phyloP scores from a whole-genome alignment of 495 filamentous ascomycete species.

The Polyplosphaeria fusca region DNA sequence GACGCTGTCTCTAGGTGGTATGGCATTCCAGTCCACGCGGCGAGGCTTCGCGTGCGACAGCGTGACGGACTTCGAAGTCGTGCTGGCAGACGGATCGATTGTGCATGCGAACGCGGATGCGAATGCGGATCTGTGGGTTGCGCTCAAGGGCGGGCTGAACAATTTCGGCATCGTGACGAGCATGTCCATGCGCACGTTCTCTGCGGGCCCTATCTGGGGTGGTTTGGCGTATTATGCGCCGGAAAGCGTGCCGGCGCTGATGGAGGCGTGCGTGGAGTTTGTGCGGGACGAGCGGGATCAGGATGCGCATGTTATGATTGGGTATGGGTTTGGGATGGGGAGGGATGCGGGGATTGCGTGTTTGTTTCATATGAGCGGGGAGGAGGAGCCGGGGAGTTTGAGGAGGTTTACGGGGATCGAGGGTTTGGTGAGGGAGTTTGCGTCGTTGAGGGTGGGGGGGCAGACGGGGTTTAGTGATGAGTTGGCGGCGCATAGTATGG shows the following conservation, averaged over 20 bases:
- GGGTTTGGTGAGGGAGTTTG: too few species aligned
- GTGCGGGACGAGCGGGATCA: slow-evolving; percentile 3
- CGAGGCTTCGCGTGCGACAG: slow-evolving; percentile 33
- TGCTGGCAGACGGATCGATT: slow-evolving; percentile 30
- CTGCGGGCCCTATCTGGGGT: not conserved
- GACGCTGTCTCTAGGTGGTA: slow-evolving; percentile 31
- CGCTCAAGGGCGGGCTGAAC: slow-evolving; percentile 20
- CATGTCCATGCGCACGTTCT: slow-evolving; percentile 2
- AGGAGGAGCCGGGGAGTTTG: not conserved
- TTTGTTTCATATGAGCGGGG: slow-evolving; percentile 6
- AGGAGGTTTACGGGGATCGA: not conserved
- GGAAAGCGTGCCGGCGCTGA: not conserved
- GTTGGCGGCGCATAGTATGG: too few species aligned
- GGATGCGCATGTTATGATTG: slow-evolving; percentile 6
- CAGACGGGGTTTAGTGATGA: too few species aligned
- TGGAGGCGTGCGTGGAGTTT: slow-evolving; percentile 4
- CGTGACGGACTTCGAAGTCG: slow-evolving; percentile 31
- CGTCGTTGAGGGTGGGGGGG: too few species aligned
- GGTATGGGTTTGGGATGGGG: slow-evolving; percentile 3
- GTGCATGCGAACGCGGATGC: slow-evolving; percentile 24
- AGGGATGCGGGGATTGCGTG: not conserved
- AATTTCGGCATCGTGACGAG: slow-evolving; percentile 15
- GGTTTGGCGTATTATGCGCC: slow-evolving; percentile 8
- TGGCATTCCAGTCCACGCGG: slow-evolving; percentile 23
- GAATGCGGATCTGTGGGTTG: slow-evolving; percentile 11